Evolutionary conservation across 441 rosid genomes (phyloP).

Genomic region (Populus tomentosa): DNA sequence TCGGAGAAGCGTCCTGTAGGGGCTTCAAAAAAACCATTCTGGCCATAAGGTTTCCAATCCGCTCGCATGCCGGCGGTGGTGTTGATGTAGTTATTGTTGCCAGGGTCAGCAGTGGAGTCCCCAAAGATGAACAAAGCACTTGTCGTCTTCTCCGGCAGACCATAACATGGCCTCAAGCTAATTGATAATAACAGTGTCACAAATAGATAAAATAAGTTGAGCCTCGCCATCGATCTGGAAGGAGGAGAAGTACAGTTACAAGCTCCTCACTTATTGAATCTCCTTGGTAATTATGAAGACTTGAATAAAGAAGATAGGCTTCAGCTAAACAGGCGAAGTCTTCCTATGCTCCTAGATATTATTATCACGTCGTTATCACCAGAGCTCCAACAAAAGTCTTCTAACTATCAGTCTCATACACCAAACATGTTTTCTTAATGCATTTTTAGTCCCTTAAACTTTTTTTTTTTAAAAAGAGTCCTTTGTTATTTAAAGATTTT

Average conservation of each 20-base stretch:
- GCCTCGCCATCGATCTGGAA: conserved; percentile 21
- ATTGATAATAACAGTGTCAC: conserved; percentile 1
- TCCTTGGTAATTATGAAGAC: background rate
- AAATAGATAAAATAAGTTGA: background rate
- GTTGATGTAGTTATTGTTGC: conserved; percentile 47
- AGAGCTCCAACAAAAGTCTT: too few relatives aligned
- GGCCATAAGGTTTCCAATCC: conserved; percentile 41
- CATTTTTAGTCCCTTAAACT: too few relatives aligned
- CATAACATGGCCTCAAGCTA: background rate
- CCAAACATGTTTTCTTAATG: too few relatives aligned
- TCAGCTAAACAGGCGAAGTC: too few relatives aligned
- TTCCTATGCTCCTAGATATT: too few relatives aligned
- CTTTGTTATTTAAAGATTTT: too few relatives aligned
- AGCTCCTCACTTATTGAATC: background rate
- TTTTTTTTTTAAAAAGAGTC: too few relatives aligned
- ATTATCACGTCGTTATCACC: too few relatives aligned
- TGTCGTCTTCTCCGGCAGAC: conserved; percentile 1
- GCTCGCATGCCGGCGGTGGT: conserved; percentile 39
- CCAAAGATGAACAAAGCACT: conserved; percentile 50
- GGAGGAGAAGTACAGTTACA: too few relatives aligned
- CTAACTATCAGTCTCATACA: too few relatives aligned
- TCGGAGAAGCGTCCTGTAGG: conserved; percentile 62
- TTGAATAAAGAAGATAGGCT: too few relatives aligned
- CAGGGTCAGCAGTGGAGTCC: conserved; percentile 50
- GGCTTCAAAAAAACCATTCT: conserved; percentile 31